These are phyloP conservation scores for Suillus weaverae DNA, from an alignment of 768 basidiomycete species.

Conservation along the genomic window DNA sequence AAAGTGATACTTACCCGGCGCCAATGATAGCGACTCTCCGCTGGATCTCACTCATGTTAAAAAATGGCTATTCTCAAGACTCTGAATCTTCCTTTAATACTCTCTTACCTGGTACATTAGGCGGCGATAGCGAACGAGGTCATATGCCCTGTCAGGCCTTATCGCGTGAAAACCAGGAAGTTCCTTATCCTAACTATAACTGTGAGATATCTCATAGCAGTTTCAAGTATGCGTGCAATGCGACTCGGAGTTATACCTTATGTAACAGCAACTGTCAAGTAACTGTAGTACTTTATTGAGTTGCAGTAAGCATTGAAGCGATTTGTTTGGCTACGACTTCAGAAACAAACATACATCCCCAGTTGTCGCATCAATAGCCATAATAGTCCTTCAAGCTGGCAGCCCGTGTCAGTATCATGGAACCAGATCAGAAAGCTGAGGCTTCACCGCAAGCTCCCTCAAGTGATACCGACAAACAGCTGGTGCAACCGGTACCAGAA, in stretches of 20 bases:
- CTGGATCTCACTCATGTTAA: neutral
- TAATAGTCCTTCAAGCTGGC: neutral
- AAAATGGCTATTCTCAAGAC: neutral
- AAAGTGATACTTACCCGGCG: slow-evolving; percentile 17
- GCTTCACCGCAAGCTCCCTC: neutral
- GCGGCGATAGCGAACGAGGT: neutral
- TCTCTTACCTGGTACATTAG: neutral
- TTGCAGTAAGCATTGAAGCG: too few relatives aligned
- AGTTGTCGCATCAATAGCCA: neutral
- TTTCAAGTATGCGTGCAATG: too few relatives aligned
- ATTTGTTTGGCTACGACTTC: neutral
- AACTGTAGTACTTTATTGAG: too few relatives aligned
- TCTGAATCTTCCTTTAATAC: neutral
- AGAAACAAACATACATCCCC: neutral
- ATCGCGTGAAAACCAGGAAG: neutral
- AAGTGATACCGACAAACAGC: neutral
- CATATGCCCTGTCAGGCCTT: neutral
- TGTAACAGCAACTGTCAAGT: too few relatives aligned
- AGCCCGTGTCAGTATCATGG: neutral
- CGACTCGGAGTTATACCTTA: too few relatives aligned
- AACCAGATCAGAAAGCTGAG: neutral
- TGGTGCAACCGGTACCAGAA: neutral
- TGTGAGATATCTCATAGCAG: neutral
- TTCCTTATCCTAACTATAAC: neutral
- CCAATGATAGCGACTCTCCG: slow-evolving; percentile 24